Percentiles rank a stretch among this genome's conserved stretches.
phyloP scores from a whole-genome alignment of 495 filamentous ascomycete genomes.

The Aspergillus haitiensis region DNA sequence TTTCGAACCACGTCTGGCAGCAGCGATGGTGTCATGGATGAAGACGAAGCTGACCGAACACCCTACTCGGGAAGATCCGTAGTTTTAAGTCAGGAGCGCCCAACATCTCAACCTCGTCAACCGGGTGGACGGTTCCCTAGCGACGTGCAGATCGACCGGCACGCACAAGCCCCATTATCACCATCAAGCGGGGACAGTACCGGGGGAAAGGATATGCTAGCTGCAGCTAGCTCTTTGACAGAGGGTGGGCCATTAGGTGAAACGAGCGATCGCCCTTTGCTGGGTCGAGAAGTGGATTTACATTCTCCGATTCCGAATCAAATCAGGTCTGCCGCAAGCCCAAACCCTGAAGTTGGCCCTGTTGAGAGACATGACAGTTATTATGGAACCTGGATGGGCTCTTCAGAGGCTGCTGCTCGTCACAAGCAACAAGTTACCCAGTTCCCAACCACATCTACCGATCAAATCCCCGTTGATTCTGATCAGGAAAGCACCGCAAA shows the following conservation, averaged over 20 bases:
- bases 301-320: constrained; percentile 13
- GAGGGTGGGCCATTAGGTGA: constrained; percentile 39
- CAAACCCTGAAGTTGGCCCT: constrained; percentile 8
- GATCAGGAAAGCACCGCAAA: constrained; percentile 27
- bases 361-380: constrained; percentile 44
- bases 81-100: constrained; percentile 44
- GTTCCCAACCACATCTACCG: constrained; percentile 10
- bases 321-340: constrained; percentile 8
- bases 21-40: constrained; percentile 76
- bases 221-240: constrained; percentile 54
- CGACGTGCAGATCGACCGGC: constrained; percentile 76
- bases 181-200: constrained; percentile 75
- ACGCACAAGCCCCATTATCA: constrained; percentile 72
- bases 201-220: constrained; percentile 60
- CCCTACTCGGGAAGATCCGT: constrained; percentile 67
- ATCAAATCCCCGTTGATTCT: constrained; percentile 28
- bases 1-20: constrained; percentile 61
- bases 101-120: constrained; percentile 57
- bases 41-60: constrained; percentile 78
- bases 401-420: constrained; percentile 28
- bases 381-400: constrained; percentile 47
- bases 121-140: constrained; percentile 90
- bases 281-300: constrained; percentile 18
- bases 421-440: constrained; percentile 28
- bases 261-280: constrained; percentile 18